Base-by-base conservation (phyloP, 495 filamentous ascomycete species). In the Neurospora sp. region DNA sequence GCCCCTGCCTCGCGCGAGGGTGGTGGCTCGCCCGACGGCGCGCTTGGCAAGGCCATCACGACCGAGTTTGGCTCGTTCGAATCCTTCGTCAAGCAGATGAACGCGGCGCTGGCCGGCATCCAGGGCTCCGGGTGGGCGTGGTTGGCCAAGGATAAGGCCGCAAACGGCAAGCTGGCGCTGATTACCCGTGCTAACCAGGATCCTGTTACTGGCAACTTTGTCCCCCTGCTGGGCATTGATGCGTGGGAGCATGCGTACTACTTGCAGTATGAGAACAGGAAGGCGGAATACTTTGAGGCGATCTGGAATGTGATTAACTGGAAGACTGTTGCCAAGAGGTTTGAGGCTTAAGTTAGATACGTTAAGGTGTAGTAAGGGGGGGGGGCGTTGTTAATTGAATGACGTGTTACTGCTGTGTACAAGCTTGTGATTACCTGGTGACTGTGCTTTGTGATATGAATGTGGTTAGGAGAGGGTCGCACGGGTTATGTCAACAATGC, bases 231-330 rank as follows among this genome's bases (percentile, higher is more conserved):
- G 62, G 94, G 94, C 49, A 92, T 97, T 82, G 94, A 97, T 84
- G 93, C 93, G 71, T 97, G 94, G 94, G 94, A 97, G 85, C 78
- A 85, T 73, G 82, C 85, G 66, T 86, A 88, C 80, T 87, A 87
- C 85, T 86, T 99, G 72, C 94, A 99, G 86, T 99, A 99, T 83
- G 88, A 97, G 88, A 99, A 98, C 86, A 92, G 95, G 80, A 99
- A 99, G 89, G 96, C 93, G 72, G 96, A 98, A 83, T 99, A 99
- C 86, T 97, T 99, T 83, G 89, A 89, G 73, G 94, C 94, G 73
- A 92, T 99, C 81, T 99, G 96, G 96, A 93, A 98, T 76, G 93
- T 99, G 69, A 86, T 97, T 78, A 96, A 97, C 87, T 97, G 94
- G 94, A 95, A 95, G 88, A 87, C 93, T 31, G 96, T 92, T 38